Evolutionary conservation across 1,284 basidiomycete genomes (phyloP), one percentile per base, ranked within the genome.

Genomic region (Apiotrichum domesticum): DNA sequence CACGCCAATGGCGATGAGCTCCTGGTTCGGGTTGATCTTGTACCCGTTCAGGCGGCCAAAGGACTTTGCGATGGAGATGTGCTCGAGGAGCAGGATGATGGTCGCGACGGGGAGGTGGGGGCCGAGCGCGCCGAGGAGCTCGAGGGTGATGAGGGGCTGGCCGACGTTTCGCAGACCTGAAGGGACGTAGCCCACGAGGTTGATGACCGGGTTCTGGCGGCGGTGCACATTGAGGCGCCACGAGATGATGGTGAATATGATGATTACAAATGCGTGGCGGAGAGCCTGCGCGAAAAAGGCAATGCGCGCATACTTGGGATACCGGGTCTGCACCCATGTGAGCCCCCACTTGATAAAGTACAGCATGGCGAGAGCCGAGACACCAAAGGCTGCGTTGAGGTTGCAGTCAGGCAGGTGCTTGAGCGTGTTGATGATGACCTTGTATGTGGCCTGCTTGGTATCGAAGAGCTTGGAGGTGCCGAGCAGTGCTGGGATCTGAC

Each of bases 21-120:
- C 95, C 76, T 98, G 95, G 78, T 93, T 94, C 14, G 95, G 93
- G 71, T 97, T 87, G 76, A 98, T 98, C 76, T 92, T 97, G 82
- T 98, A 98, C 40, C 87, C 87, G 76, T 98, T 98, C 62, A 97
- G 77, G 59, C 95, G 86, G 60, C 96, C 95, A 74, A 98, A 98
- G 0, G 93, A 90, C 77, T 92, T 93, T 34, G 89, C 85, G 66
- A 98, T 98, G 48, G 94, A 88, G 63, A 98, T 97, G 78, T 98
- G 96, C 75, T 98, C 95, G 51, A 98, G 82, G 13, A 98, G 81
- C 45, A 98, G 81, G 65, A 98, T 89, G 71, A 98, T 95, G 6
- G 92, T 94, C 43, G 94, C 88, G 11, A 96, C 87, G 2, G 94
- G 94, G 4, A 98, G 78, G 63, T 96, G 81, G 10, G 84, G 78